These are phyloP conservation scores for Citrus cavaleriei DNA, from an alignment of 345 rosid genomes.

Conservation along the genomic window DNA sequence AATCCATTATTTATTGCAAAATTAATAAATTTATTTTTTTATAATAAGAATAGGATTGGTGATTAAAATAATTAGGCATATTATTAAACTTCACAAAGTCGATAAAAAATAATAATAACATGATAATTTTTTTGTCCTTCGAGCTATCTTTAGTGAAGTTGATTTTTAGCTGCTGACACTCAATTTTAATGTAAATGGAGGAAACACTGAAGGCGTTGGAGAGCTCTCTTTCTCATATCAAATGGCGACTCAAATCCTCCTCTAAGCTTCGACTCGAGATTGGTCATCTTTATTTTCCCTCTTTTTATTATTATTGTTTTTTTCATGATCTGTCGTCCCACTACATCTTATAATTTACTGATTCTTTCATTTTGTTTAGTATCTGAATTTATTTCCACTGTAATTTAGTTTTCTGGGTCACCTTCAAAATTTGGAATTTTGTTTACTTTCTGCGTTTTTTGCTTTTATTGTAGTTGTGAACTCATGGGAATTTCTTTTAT, in stretches of 20 bases:
- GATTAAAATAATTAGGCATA: no score
- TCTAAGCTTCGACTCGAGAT: slow-evolving; percentile 69
- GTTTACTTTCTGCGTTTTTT: slow-evolving; percentile 5
- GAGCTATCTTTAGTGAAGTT: not conserved
- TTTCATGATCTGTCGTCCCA: not conserved
- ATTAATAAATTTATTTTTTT: no score
- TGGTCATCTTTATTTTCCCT: slow-evolving; percentile 31
- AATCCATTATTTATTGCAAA: no score
- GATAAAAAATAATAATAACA: no score
- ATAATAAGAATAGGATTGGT: no score
- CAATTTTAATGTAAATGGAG: slow-evolving; percentile 26
- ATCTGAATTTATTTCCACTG: not conserved
- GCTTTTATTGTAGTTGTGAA: not conserved
- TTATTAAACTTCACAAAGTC: no score
- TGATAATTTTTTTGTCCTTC: no score
- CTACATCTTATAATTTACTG: not conserved
- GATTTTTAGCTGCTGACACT: not conserved
- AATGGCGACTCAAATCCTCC: slow-evolving; percentile 66
- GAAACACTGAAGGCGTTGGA: slow-evolving; percentile 47
- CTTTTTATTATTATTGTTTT: not conserved
- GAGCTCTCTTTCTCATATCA: slow-evolving; percentile 45
- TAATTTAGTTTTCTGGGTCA: not conserved
- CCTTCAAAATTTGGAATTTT: not conserved
- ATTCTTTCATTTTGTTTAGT: not conserved
- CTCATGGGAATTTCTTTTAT: not conserved